Conservation (phyloP, 176 grass and related monocot genomes). For the Puya raimondii region DNA sequence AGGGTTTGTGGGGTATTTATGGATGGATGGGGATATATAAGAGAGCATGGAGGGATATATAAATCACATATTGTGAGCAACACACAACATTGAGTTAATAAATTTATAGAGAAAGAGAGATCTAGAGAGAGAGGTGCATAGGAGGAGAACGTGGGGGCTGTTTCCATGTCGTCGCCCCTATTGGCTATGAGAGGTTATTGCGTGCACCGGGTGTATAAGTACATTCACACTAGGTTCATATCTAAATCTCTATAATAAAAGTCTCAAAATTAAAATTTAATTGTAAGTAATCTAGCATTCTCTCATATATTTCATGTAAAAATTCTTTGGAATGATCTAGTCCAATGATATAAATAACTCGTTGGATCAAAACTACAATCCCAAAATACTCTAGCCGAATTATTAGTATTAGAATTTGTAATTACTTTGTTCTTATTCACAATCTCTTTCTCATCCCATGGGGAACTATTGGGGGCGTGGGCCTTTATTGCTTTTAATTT, state of each 20-base stretch:
- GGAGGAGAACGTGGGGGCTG: constrained; percentile 23
- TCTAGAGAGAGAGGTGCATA: not conserved
- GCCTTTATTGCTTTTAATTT: no score
- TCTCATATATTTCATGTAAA: no score
- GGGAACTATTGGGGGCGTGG: no score
- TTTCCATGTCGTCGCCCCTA: constrained; percentile 16
- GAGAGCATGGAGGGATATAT: constrained; percentile 5
- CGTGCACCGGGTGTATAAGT: not conserved
- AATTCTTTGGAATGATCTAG: no score
- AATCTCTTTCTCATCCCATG: no score
- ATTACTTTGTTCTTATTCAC: no score
- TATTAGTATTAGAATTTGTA: no score
- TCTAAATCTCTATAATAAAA: not conserved
- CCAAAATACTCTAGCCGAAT: no score
- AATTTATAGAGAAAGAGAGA: constrained; percentile 5
- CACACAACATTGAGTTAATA: not conserved
- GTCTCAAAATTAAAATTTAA: no score
- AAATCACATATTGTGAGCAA: constrained; percentile 12
- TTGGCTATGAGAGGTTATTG: not conserved
- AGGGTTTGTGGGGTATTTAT: not conserved
- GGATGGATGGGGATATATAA: not conserved
- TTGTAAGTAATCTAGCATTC: no score
- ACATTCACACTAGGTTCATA: not conserved
- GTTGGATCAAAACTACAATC: no score
- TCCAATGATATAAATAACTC: no score